A percentile compares a stretch with the other conserved stretches of the same genome.
These are phyloP conservation scores for Parastagonospora avenae DNA, from an alignment of 2,329 filamentous ascomycete genomes.

Conservation along the genomic window DNA sequence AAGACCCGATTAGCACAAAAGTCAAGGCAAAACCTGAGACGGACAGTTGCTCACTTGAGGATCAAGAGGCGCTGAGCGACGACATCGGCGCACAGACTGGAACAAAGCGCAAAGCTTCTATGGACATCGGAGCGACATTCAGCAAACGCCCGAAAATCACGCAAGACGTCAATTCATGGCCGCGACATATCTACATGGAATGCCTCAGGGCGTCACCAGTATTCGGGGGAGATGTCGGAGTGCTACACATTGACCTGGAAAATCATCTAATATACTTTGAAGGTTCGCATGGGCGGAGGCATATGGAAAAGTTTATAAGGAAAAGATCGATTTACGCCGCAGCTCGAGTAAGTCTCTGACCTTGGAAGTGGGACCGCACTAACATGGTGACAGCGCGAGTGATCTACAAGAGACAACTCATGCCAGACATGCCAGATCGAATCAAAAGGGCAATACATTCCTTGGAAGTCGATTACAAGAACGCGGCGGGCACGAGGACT, in stretches of 20 bases:
- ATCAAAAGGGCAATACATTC: too few species aligned
- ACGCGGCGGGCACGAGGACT: too few species aligned
- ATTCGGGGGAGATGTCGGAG: background rate
- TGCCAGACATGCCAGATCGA: too few species aligned
- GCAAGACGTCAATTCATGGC: background rate
- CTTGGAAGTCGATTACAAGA: too few species aligned
- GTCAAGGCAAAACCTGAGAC: too few species aligned
- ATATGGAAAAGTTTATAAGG: background rate
- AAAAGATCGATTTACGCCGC: constrained; percentile 2
- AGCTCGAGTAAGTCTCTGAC: background rate
- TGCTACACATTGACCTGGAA: constrained; percentile 3
- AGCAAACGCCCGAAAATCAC: constrained; percentile 6
- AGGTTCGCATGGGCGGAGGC: background rate
- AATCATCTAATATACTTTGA: constrained; percentile 2
- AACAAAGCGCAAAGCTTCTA: constrained; percentile 3
- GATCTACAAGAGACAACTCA: too few species aligned
- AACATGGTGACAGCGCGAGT: too few species aligned
- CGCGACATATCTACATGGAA: constrained; percentile 5
- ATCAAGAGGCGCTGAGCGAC: too few species aligned
- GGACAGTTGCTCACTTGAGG: background rate
- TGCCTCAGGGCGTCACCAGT: background rate
- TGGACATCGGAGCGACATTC: too few species aligned
- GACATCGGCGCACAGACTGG: too few species aligned
- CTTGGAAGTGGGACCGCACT: too few species aligned
- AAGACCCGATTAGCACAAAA: too few species aligned